Evolutionary conservation across 2,329 filamentous ascomycete species (phyloP).

Genomic region (Paraphaeosphaeria minitans): DNA sequence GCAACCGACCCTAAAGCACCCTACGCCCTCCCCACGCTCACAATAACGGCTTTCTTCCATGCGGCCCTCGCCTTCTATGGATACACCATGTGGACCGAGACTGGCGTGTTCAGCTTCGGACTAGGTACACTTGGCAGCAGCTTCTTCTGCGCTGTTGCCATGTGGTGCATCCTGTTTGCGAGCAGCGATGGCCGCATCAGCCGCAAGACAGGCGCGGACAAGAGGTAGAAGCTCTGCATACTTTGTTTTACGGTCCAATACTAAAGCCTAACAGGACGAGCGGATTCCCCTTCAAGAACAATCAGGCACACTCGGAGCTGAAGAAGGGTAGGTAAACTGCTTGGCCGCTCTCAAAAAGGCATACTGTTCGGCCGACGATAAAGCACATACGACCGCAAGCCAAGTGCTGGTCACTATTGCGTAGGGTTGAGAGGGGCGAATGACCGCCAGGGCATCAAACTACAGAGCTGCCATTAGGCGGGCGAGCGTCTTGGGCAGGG

Average conservation of each 20-base stretch:
- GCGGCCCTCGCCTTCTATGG: slow-evolving; percentile 58
- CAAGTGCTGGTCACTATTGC: neutral
- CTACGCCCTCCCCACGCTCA: slow-evolving; percentile 66
- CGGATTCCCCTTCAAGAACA: slow-evolving; percentile 69
- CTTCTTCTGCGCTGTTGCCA: slow-evolving; percentile 63
- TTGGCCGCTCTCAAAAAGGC: neutral
- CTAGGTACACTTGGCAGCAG: slow-evolving; percentile 65
- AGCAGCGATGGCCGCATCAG: slow-evolving; percentile 62
- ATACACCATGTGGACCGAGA: slow-evolving; percentile 68
- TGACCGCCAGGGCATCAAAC: neutral
- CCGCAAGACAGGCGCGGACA: slow-evolving; percentile 68
- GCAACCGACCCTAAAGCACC: slow-evolving; percentile 46
- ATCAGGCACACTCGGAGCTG: slow-evolving; percentile 54
- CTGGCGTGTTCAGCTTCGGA: slow-evolving; percentile 62
- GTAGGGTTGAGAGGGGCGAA: neutral
- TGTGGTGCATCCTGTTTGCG: slow-evolving; percentile 68
- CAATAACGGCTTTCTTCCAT: slow-evolving; percentile 72
- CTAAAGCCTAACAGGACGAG: slow-evolving; percentile 51
- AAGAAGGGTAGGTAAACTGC: slow-evolving; percentile 49
- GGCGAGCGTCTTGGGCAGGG: neutral
- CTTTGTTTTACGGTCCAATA: no score
- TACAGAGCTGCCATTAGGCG: neutral
- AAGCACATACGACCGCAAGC: neutral
- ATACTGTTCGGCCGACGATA: neutral
- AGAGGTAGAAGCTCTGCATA: slow-evolving; percentile 41